Evolutionary conservation across 768 basidiomycete species (phyloP).

Genomic region (Boletus vinaceobasis): DNA sequence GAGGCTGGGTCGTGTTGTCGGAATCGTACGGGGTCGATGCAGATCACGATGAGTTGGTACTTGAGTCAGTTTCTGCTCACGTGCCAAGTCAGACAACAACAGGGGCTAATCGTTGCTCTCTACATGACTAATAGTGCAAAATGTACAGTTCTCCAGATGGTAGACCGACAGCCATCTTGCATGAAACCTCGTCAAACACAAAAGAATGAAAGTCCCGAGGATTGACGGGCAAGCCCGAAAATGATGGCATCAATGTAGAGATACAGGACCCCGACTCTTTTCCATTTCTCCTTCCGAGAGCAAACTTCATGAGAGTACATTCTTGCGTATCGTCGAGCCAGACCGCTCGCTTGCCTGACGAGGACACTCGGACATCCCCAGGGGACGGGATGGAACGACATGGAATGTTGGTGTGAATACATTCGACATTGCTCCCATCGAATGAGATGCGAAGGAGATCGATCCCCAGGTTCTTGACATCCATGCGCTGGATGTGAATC

Average conservation of each 20-base stretch:
- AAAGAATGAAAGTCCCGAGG: conserved; percentile 43
- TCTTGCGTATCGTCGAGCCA: conserved; percentile 31
- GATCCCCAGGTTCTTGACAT: not conserved
- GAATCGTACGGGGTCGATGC: conserved; percentile 1
- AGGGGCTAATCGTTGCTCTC: conserved; percentile 13
- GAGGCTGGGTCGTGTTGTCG: not conserved
- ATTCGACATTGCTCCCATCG: conserved; percentile 3
- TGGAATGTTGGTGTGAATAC: not conserved
- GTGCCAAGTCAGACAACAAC: conserved; percentile 15
- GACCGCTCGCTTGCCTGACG: conserved; percentile 20
- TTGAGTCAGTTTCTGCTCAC: conserved; percentile 22
- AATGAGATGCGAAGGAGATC: conserved; percentile 13
- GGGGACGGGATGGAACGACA: conserved; percentile 9
- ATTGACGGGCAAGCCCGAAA: conserved; percentile 51
- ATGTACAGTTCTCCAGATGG: conserved; percentile 54
- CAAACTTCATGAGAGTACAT: conserved; percentile 50
- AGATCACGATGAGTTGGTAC: not conserved
- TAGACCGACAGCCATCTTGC: conserved; percentile 48
- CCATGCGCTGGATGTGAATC: not conserved
- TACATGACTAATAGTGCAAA: conserved; percentile 30
- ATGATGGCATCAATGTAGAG: conserved; percentile 40
- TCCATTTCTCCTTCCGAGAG: conserved; percentile 25
- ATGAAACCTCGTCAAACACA: conserved; percentile 55
- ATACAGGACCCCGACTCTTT: conserved; percentile 2
- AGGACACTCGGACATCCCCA: conserved; percentile 15